Conservation (phyloP, 2,329 filamentous ascomycete genomes). For the Aspergillus ochraceoroseus region DNA sequence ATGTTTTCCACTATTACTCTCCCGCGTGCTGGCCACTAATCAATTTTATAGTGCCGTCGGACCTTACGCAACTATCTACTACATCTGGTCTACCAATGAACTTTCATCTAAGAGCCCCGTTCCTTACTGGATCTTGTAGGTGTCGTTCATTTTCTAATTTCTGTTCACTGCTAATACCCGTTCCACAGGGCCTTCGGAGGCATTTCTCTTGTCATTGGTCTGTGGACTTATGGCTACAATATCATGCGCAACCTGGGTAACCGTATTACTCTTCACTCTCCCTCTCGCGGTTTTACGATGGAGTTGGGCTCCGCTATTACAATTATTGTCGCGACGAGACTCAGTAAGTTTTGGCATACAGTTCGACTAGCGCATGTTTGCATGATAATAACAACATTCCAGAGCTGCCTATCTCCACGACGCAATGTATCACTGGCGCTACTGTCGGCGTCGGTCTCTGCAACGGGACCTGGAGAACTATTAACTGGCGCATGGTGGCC, state of each 20-base stretch:
- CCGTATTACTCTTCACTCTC: conserved; percentile 19
- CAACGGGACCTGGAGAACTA: conserved; percentile 20
- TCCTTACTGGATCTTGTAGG: conserved; percentile 21
- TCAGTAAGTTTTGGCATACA: conserved; percentile 9
- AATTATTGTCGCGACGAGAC: conserved; percentile 18
- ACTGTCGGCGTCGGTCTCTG: conserved; percentile 21
- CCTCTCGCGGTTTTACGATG: conserved; percentile 22
- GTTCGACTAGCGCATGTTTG: background rate
- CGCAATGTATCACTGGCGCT: conserved; percentile 20
- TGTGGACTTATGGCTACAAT: conserved; percentile 23
- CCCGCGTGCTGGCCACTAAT: background rate
- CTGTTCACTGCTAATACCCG: background rate
- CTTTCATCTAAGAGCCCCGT: conserved; percentile 15
- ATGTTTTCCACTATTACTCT: background rate
- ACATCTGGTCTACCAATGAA: conserved; percentile 12
- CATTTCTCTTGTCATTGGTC: conserved; percentile 15
- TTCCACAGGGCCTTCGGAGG: conserved; percentile 17
- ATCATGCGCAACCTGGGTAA: conserved; percentile 23
- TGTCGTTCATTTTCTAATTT: background rate
- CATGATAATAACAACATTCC: background rate
- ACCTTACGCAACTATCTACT: conserved; percentile 21
- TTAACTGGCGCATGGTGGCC: conserved; percentile 22
- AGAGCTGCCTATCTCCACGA: conserved; percentile 22
- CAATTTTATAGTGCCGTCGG: conserved; percentile 14
- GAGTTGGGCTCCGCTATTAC: conserved; percentile 20